phyloP scores from a whole-genome alignment of 2,329 filamentous ascomycete genomes.

The Magnaporthales sp. region DNA sequence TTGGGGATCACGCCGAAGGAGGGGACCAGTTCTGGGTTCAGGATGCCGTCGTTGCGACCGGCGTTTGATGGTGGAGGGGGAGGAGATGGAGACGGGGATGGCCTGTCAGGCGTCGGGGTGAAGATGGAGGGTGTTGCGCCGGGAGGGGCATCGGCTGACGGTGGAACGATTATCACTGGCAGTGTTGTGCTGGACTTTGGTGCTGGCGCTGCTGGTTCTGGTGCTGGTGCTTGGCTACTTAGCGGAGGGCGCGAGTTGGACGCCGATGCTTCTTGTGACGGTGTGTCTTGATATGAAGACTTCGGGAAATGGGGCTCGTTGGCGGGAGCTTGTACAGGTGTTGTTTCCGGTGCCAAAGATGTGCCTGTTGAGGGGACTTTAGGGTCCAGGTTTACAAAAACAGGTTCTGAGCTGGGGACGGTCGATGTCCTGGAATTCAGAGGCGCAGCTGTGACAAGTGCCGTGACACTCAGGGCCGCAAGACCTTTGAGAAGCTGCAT shows the following conservation, averaged over 20 bases:
- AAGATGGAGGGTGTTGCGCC: not conserved
- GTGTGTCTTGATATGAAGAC: not conserved
- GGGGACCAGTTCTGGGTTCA: conserved; percentile 4
- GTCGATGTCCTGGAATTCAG: not conserved
- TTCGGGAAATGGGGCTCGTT: not conserved
- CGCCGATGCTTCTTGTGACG: not conserved
- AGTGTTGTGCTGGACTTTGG: not conserved
- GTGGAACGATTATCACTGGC: not conserved
- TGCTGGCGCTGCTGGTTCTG: not conserved
- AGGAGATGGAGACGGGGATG: not conserved
- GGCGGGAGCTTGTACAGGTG: not conserved
- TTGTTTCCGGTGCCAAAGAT: no score
- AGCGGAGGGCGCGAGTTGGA: no score
- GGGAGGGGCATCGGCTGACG: not conserved
- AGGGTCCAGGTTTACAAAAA: not conserved
- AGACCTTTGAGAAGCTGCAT: not conserved
- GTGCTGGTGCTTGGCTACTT: no score
- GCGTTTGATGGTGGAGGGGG: not conserved
- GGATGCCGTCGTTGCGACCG: not conserved
- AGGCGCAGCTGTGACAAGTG: not conserved
- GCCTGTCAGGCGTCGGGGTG: not conserved
- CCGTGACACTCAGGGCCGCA: not conserved
- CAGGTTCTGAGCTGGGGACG: not conserved
- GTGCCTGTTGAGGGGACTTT: not conserved
- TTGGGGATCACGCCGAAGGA: conserved; percentile 5